Percentiles rank a stretch among this genome's conserved stretches.
These are phyloP conservation scores for Lolium perenne DNA, from an alignment of 176 grass and related monocot genomes.

Conservation along the genomic window DNA sequence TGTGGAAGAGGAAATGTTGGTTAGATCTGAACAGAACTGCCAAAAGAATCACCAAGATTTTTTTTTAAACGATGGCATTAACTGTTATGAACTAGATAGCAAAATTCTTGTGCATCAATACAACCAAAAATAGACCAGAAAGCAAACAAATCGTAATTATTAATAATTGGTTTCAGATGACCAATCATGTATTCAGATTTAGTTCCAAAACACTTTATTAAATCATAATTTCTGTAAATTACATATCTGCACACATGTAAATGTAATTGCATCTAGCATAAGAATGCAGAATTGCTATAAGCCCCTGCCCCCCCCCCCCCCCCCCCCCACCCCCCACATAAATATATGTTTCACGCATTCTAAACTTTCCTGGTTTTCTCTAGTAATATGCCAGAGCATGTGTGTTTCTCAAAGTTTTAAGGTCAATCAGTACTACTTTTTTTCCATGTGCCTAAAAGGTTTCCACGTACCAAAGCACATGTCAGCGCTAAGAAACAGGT, in stretches of 20 bases:
- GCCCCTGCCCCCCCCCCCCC: not conserved
- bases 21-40: not conserved
- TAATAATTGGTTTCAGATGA: not conserved
- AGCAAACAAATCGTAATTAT: not conserved
- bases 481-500: not conserved
- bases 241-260: not conserved
- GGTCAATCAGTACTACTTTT: not conserved
- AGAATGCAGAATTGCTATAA: too few species aligned
- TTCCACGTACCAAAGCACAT: not conserved
- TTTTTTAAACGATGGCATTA: not conserved
- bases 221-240: not conserved
- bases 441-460: not conserved
- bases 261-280: conserved; percentile 13
- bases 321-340: too few species aligned
- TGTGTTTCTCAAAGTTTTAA: not conserved
- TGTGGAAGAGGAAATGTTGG: conserved; percentile 32
- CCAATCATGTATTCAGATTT: conserved; percentile 5
- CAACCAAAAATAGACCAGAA: not conserved
- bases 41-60: not conserved
- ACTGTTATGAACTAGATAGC: not conserved
- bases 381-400: not conserved
- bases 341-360: not conserved
- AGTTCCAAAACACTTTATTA: not conserved
- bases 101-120: not conserved
- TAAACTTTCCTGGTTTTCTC: not conserved